Evolutionary conservation across 2,329 filamentous ascomycete species (phyloP).

Genomic region (Penicillium sp.): DNA sequence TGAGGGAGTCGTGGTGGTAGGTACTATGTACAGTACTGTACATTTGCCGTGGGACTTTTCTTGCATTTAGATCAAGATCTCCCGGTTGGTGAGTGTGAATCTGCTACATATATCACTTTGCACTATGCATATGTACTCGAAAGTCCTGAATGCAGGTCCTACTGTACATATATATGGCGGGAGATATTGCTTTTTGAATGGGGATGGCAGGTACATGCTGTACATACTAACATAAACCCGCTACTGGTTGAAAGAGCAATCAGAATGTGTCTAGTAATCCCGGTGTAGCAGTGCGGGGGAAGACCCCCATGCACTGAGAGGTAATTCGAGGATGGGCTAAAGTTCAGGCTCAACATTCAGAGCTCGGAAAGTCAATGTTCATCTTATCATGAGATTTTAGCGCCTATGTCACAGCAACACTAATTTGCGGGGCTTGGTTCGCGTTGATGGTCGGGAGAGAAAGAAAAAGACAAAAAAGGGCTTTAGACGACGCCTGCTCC

Average conservation of each 20-base stretch:
- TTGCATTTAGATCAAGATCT: background rate
- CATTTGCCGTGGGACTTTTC: background rate
- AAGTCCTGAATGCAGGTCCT: background rate
- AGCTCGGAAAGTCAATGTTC: slow-evolving; percentile 13
- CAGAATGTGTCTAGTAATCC: background rate
- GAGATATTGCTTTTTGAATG: slow-evolving; percentile 1
- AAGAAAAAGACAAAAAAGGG: slow-evolving; percentile 1
- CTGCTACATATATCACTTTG: slow-evolving; percentile 1
- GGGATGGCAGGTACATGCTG: background rate
- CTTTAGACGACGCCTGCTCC: background rate
- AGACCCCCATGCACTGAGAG: background rate
- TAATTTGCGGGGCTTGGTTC: slow-evolving; percentile 30
- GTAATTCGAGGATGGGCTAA: background rate
- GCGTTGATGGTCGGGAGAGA: background rate
- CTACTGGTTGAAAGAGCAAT: background rate
- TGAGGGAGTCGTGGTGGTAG: background rate
- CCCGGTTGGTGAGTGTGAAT: background rate
- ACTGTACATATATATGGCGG: background rate
- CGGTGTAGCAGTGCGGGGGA: background rate
- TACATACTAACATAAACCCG: too few relatives aligned
- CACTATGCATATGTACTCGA: background rate
- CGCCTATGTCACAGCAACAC: slow-evolving; percentile 33
- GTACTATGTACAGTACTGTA: background rate
- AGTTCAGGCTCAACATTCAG: background rate
- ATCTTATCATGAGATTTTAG: slow-evolving; percentile 33